A percentile compares a stretch with the other conserved stretches of the same genome.
Conservation (phyloP, 2,329 filamentous ascomycete species). For the Aspergillus eucalypticola region DNA sequence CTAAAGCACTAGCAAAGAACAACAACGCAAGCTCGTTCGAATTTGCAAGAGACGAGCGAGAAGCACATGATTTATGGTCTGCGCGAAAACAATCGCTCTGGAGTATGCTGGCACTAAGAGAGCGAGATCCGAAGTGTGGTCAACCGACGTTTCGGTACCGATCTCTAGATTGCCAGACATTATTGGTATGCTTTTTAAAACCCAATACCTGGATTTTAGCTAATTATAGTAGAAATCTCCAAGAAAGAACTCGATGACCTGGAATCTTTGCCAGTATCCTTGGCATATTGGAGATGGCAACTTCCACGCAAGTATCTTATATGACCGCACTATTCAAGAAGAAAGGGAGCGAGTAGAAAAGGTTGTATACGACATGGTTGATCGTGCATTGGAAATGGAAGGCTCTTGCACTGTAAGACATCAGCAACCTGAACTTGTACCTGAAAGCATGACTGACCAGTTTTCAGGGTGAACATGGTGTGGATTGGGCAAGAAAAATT, state of each 20-base stretch:
- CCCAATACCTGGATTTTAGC: background rate
- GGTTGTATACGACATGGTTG: conserved; percentile 87
- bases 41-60: conserved; percentile 55
- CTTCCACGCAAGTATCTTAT: conserved; percentile 92
- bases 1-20: conserved; percentile 65
- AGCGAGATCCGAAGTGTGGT: conserved; percentile 61
- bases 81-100: conserved; percentile 62
- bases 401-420: conserved; percentile 71
- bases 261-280: conserved; percentile 81
- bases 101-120: conserved; percentile 60
- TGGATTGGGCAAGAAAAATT: conserved; percentile 83
- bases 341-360: conserved; percentile 75
- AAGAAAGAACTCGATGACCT: conserved; percentile 87
- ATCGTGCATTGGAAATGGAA: conserved; percentile 89
- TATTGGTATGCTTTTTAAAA: conserved; percentile 47
- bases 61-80: conserved; percentile 60
- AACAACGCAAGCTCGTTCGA: conserved; percentile 60
- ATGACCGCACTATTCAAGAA: conserved; percentile 67
- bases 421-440: background rate
- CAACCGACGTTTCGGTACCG: conserved; percentile 62
- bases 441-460: conserved; percentile 13
- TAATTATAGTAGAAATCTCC: conserved; percentile 64
- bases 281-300: conserved; percentile 90
- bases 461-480: conserved; percentile 70
- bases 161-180: conserved; percentile 63